Evolutionary conservation across 148 eudicot species (phyloP).

Genomic region (Heliamphora exappendiculata): DNA sequence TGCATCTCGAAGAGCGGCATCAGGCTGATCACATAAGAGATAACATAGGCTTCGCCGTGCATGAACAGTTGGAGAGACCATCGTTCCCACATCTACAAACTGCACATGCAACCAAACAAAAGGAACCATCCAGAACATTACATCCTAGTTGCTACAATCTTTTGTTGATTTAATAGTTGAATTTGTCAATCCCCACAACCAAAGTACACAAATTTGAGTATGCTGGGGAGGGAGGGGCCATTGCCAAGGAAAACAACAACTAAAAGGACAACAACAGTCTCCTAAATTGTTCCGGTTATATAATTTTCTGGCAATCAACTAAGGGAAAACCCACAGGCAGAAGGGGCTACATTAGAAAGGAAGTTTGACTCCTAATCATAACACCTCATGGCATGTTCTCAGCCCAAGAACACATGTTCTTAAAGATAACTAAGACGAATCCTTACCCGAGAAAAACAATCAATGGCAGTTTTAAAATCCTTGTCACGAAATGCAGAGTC

Average conservation of each 20-base stretch:
- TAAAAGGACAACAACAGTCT: background rate
- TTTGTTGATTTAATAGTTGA: background rate
- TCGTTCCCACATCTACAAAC: slow-evolving; percentile 60
- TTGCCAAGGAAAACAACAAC: background rate
- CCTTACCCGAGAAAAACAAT: slow-evolving; percentile 80
- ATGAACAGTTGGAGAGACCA: slow-evolving; percentile 57
- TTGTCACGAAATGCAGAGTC: slow-evolving; percentile 75
- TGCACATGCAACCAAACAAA: slow-evolving; percentile 17
- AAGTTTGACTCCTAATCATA: background rate
- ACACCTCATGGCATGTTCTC: background rate
- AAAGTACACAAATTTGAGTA: background rate
- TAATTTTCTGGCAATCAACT: background rate
- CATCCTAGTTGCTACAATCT: background rate
- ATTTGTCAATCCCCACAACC: background rate
- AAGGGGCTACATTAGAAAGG: background rate
- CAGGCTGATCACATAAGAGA: slow-evolving; percentile 61
- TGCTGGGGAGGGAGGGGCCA: background rate
- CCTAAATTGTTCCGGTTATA: background rate
- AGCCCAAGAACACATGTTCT: background rate
- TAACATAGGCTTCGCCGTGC: slow-evolving; percentile 74
- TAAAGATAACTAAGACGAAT: background rate
- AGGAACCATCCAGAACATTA: background rate
- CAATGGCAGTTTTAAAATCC: slow-evolving; percentile 70
- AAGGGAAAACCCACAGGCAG: background rate
- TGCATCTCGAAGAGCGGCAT: slow-evolving; percentile 53